A percentile compares a stretch with the other conserved stretches of the same genome.
Conservation (phyloP, 2,329 filamentous ascomycete species). For the Aspergillus sp. region DNA sequence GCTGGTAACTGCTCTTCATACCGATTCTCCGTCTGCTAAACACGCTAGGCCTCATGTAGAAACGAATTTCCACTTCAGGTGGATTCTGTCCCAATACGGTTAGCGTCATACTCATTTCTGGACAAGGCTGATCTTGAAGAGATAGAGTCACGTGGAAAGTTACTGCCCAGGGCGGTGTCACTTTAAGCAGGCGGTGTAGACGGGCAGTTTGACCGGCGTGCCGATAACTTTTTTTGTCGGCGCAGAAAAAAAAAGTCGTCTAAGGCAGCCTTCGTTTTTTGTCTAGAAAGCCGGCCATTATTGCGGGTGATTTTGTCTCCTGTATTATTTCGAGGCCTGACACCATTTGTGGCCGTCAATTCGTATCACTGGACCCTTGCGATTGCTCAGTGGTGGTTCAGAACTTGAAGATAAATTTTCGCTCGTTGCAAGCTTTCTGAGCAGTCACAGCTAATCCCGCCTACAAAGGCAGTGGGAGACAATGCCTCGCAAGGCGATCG, state of each 20-base stretch:
- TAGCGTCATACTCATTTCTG: background rate
- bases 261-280: background rate
- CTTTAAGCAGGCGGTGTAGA: conserved; percentile 13
- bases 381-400: background rate
- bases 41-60: too few relatives aligned
- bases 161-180: conserved; percentile 14
- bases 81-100: too few relatives aligned
- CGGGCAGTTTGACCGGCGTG: conserved; percentile 25
- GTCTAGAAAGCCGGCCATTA: background rate
- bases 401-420: background rate
- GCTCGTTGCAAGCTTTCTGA: conserved; percentile 1
- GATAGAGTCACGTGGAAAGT: background rate
- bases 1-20: too few relatives aligned
- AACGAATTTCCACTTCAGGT: too few relatives aligned
- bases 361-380: background rate
- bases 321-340: background rate
- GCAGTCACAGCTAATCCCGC: conserved; percentile 12
- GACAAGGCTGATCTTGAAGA: background rate
- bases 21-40: too few relatives aligned
- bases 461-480: conserved; percentile 7
- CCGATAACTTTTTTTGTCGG: conserved; percentile 15
- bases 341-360: background rate
- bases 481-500: conserved; percentile 55
- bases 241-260: background rate
- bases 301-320: background rate